Evolutionary conservation across 805 yeast genomes (phyloP).

Genomic region (Priceomyces medius): DNA sequence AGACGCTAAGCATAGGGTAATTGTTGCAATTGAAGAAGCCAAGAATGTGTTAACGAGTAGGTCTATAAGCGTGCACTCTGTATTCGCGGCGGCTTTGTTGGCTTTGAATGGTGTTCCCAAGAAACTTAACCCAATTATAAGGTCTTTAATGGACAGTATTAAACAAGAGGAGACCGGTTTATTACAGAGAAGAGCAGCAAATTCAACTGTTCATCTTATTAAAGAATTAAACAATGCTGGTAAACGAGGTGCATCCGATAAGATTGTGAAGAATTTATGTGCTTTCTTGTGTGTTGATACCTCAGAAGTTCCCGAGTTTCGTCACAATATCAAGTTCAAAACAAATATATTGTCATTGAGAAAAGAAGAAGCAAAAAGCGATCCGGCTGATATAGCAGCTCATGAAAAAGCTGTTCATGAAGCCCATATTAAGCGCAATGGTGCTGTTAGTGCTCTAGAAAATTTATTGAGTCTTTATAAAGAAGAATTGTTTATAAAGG

Average conservation of each 20-base stretch:
- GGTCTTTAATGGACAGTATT: constrained; percentile 89
- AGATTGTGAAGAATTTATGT: constrained; percentile 85
- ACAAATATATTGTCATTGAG: constrained; percentile 68
- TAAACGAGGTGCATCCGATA: constrained; percentile 78
- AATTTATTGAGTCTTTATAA: constrained; percentile 55
- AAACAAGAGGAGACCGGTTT: constrained; percentile 67
- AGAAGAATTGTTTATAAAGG: constrained; percentile 50
- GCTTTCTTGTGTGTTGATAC: constrained; percentile 95
- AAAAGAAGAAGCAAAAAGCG: constrained; percentile 71
- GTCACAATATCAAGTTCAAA: constrained; percentile 54
- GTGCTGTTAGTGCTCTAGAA: constrained; percentile 73
- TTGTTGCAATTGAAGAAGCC: constrained; percentile 68
- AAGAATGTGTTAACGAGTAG: constrained; percentile 49
- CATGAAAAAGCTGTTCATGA: constrained; percentile 65
- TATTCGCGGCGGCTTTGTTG: constrained; percentile 73
- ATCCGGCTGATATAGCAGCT: constrained; percentile 58
- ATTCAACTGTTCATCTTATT: constrained; percentile 64
- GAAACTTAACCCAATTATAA: constrained; percentile 83
- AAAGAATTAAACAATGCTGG: constrained; percentile 53
- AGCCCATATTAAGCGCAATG: constrained; percentile 80
- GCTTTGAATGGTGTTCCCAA: constrained; percentile 69
- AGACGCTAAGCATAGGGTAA: constrained; percentile 71
- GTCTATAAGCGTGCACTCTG: constrained; percentile 62
- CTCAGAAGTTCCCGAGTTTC: constrained; percentile 90
- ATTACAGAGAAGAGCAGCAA: constrained; percentile 71